Base-by-base conservation (phyloP, 2,329 filamentous ascomycete genomes). In the Colletotrichum caudatum region DNA sequence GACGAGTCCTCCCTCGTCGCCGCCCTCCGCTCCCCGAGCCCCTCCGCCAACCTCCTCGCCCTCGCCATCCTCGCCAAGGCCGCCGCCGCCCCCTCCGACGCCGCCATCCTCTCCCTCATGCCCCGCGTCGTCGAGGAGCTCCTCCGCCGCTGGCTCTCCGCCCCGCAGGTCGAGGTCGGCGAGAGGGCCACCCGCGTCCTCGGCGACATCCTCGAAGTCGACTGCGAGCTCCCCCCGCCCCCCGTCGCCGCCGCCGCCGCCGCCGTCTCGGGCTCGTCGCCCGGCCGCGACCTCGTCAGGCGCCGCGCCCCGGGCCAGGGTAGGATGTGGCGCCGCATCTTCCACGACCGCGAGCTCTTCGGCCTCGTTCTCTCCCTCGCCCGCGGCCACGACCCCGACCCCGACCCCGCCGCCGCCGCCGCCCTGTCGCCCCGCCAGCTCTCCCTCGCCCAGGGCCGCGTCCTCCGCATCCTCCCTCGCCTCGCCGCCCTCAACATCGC, bases 31-130 rank as follows among this genome's bases (percentile, higher is more conserved):
- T 89, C 88, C 1, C 84, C 87, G 1, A 82, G 87, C 0, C 84
- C 88, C 0, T 86, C 87, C 2, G 87, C 87, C 39, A 89, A 89
- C 76, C 80, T 90, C 20, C 85, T 91, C 33, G 89, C 85, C 75
- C 82, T 91, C 74, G 80, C 84, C 64, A 82, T 91, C 65, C 76
- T 91, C 37, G 81, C 86, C 71, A 91, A 91, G 75, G 89, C 88
- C 5, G 80, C 86, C 29, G 77, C 78, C 20, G 81, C 81, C 4
- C 83, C 87, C 16, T 78, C 81, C 62, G 86, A 89, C 61, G 84
- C 84, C 41, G 83, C 84, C 48, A 83, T 86, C 44, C 78, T 91
- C 6, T 85, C 84, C 57, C 81, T 81, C 50, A 83, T 89, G 78
- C 83, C 85, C 50, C 79, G 80, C 3, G 75, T 90, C 14, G 76